Base-by-base conservation (phyloP, 2,329 filamentous ascomycete genomes). In the Apiospora marii region DNA sequence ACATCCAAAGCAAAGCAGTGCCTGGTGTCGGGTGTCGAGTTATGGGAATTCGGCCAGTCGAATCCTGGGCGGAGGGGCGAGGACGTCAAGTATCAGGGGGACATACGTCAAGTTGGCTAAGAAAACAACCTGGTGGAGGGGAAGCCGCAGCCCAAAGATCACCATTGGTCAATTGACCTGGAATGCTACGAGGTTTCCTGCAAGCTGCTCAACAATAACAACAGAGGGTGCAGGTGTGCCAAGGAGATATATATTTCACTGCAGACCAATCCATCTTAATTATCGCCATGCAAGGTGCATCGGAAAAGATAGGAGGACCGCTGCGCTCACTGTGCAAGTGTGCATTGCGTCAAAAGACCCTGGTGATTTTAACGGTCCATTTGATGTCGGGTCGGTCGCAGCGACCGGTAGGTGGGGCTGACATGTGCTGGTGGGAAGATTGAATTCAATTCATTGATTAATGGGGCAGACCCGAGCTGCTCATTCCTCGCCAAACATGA, bases 91-190 rank as follows among this genome's bases (percentile, higher is more conserved):
- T 37, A 64, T 64, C 19, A 58, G 51, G 51, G 51, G 51, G 51
- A 41, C 14, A 41, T 49, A 49, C 68, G 68, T 69, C 22, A 51
- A 72, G 58, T 34, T 64, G 19, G 53, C 30, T 64, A 64, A 37
- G 34, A 64, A 64, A 14, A n/a, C 58, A 41, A n/a, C 14, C 44
- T 16, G 46, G 30, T 64, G 73, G 73, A 74, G 73, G 73, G 72
- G 73, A 67, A 70, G 68, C 43, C 53, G 30, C 74, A 71, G 74
- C 46, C 43, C 16, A 37, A 19, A 70, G 71, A 73, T 71, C 49
- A 64, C 71, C 67, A 76, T 74, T 74, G 71, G 72, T n/a, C 70
- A 73, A 77, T 74, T 74, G 76, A 75, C 75, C 74, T 76, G 74
- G 53, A 70, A 67, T 64, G 68, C 68, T 69, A 44, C 10, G 37